Percentiles rank a stretch among this genome's conserved stretches.
phyloP scores from a whole-genome alignment of 768 basidiomycete genomes.

The Tulasnella sp. region DNA sequence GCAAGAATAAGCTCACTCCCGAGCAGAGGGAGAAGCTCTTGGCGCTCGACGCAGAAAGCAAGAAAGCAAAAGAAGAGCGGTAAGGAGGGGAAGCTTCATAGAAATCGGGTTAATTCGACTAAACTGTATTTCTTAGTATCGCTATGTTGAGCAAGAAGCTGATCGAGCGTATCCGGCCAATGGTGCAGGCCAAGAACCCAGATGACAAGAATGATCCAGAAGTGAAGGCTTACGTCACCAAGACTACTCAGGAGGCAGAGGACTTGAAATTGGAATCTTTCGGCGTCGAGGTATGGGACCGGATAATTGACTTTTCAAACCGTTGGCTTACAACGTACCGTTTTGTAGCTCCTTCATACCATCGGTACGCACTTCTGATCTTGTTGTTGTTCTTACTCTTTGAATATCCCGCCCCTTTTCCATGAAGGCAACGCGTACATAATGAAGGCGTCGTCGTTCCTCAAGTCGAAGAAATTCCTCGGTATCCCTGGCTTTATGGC shows the following conservation, averaged over 20 bases:
- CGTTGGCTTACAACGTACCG: not conserved
- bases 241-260: slow-evolving; percentile 74
- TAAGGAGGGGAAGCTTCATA: not conserved
- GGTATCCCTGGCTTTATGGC: slow-evolving; percentile 92
- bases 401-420: not conserved
- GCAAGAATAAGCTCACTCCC: slow-evolving; percentile 43
- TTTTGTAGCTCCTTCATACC: slow-evolving; percentile 62
- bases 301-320: slow-evolving; percentile 4
- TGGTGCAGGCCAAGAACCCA: slow-evolving; percentile 80
- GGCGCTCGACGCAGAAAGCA: slow-evolving; percentile 70
- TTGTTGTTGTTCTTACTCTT: not conserved
- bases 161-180: slow-evolving; percentile 73
- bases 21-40: slow-evolving; percentile 81
- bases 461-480: slow-evolving; percentile 85
- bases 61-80: slow-evolving; percentile 67
- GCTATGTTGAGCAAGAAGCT: slow-evolving; percentile 58
- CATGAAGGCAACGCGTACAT: slow-evolving; percentile 61
- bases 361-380: slow-evolving; percentile 43
- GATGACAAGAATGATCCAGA: slow-evolving; percentile 75
- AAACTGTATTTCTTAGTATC: not conserved
- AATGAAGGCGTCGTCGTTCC: slow-evolving; percentile 80
- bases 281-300: slow-evolving; percentile 68
- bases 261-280: slow-evolving; percentile 97
- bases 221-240: slow-evolving; percentile 62
- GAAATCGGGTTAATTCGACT: not conserved